Conservation (phyloP, 305 asterid genomes). For the Plantago coronopus region DNA sequence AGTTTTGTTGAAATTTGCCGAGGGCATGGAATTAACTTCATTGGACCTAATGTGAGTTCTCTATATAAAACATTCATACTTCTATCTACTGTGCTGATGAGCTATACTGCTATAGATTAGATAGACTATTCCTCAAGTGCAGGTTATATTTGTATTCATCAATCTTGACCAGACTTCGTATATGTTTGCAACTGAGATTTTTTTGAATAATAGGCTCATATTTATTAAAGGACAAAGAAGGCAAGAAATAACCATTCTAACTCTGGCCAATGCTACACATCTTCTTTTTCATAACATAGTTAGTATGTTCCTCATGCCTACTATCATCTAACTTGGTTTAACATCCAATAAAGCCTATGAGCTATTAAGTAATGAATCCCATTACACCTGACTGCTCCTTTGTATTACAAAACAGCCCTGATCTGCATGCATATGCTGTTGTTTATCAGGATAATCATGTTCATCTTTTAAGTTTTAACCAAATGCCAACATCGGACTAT, state of each 20-base stretch:
- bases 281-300: background rate
- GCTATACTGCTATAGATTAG: background rate
- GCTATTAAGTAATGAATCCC: background rate
- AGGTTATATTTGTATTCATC: background rate
- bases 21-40: conserved; percentile 83
- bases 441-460: no score
- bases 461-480: no score
- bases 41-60: conserved; percentile 85
- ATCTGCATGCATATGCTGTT: no score
- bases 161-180: conserved; percentile 2
- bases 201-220: background rate
- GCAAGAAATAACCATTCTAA: background rate
- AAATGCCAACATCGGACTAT: conserved; percentile 1
- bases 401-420: no score
- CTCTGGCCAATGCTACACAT: background rate
- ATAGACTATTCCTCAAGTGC: background rate
- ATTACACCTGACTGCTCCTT: background rate
- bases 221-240: background rate
- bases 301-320: background rate
- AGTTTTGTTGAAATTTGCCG: conserved; percentile 91
- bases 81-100: conserved; percentile 5
- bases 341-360: background rate
- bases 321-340: background rate
- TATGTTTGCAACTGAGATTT: background rate
- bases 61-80: conserved; percentile 12